A percentile compares a stretch with the other conserved stretches of the same genome.
Conservation (phyloP, 208 protist genomes). For the Naegleria fowleri region DNA sequence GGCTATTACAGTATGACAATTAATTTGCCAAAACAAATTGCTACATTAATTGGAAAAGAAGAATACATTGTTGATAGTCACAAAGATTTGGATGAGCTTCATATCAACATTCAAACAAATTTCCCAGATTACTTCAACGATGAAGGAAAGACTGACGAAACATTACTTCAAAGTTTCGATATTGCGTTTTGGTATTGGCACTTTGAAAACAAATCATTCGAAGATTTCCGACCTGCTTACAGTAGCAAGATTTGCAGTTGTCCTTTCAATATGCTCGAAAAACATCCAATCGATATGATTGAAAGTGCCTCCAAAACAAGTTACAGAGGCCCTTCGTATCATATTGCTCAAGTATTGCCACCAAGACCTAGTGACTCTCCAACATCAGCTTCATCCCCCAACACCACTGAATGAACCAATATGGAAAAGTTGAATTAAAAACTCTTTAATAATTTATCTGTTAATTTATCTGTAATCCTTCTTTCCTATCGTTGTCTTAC, state of each 20-base stretch:
- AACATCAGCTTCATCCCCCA: neutral
- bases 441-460: constrained; percentile 51
- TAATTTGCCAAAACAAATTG: neutral
- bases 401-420: neutral
- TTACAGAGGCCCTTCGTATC: neutral
- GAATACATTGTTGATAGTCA: constrained; percentile 8
- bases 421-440: neutral
- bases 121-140: neutral
- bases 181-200: neutral
- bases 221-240: neutral
- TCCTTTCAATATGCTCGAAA: neutral
- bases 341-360: neutral
- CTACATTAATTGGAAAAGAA: neutral
- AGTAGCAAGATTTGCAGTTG: neutral
- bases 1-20: neutral
- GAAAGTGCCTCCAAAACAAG: neutral
- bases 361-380: neutral
- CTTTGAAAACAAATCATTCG: neutral
- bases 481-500: constrained; percentile 84
- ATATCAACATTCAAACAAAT: neutral
- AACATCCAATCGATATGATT: constrained; percentile 1
- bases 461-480: constrained; percentile 66
- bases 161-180: neutral
- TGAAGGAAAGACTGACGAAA: neutral
- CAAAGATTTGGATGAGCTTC: neutral